Percentiles rank a stretch among this genome's conserved stretches.
Conservation (phyloP, 2,329 filamentous ascomycete genomes). For the Colletotrichum neosansevieriae region DNA sequence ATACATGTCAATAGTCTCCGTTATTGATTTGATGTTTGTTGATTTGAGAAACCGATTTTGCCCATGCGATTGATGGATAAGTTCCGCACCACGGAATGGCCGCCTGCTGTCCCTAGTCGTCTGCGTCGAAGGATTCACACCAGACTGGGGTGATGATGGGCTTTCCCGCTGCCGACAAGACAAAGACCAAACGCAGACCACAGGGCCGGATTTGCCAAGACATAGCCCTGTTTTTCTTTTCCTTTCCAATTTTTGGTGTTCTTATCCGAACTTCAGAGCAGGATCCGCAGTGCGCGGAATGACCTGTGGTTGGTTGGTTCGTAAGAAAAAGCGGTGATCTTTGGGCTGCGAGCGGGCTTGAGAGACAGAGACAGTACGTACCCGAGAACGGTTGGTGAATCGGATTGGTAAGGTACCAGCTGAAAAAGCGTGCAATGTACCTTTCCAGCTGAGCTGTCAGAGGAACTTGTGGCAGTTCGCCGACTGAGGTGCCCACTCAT, state of each 20-base stretch:
- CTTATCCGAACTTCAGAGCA: slow-evolving; percentile 8
- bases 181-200: slow-evolving; percentile 16
- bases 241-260: background rate
- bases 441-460: no score
- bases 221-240: background rate
- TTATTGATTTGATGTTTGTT: background rate
- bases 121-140: slow-evolving; percentile 15
- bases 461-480: background rate
- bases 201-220: slow-evolving; percentile 32
- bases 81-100: slow-evolving; percentile 8
- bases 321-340: slow-evolving; percentile 17
- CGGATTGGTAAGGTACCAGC: background rate
- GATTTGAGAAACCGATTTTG: background rate
- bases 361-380: no score
- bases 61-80: background rate
- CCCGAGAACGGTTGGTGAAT: background rate
- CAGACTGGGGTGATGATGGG: slow-evolving; percentile 3
- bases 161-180: slow-evolving; percentile 20
- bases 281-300: slow-evolving; percentile 18
- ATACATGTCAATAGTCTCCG: no score
- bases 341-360: no score
- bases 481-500: background rate
- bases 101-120: slow-evolving; percentile 2
- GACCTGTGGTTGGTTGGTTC: background rate
- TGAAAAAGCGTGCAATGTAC: no score